Conservation (phyloP, 2,329 filamentous ascomycete genomes). For the Chaetomium strumarium region DNA sequence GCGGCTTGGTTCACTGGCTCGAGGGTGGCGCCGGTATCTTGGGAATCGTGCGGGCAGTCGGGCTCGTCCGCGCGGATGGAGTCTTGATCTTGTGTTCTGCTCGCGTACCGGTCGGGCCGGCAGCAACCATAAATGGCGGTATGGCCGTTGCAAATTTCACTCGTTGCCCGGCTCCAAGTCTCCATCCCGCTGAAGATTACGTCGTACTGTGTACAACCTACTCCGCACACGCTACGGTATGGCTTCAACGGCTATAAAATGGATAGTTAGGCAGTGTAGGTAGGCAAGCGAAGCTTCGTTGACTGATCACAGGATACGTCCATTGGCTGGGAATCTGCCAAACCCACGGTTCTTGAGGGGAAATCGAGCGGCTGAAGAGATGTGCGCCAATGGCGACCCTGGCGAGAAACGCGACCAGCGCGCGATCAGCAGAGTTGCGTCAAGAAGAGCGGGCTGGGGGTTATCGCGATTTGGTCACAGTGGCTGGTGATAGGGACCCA, state of each 20-base stretch:
- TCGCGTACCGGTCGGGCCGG: background rate
- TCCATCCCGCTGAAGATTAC: background rate
- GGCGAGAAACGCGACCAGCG: conserved; percentile 2
- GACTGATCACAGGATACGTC: background rate
- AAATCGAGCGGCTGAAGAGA: background rate
- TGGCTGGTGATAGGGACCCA: conserved; percentile 8
- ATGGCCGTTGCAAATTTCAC: too few relatives aligned
- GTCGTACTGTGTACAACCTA: too few relatives aligned
- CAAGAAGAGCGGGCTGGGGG: background rate
- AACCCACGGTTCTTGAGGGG: background rate
- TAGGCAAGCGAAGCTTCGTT: conserved; percentile 11
- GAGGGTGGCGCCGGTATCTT: background rate
- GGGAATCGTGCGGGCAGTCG: background rate
- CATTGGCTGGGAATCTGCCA: conserved; percentile 2
- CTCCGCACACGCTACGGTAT: too few relatives aligned
- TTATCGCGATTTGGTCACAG: conserved; percentile 14
- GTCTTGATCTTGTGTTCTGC: background rate
- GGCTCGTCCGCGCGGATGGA: background rate
- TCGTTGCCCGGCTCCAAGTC: conserved; percentile 17
- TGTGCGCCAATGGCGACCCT: conserved; percentile 6
- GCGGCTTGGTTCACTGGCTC: too few relatives aligned
- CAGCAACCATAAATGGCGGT: background rate
- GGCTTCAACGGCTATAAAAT: too few relatives aligned
- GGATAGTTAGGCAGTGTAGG: too few relatives aligned
- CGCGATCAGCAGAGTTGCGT: conserved; percentile 7